Conservation (phyloP, 1,284 basidiomycete genomes). For the Puccinia brachypodii region DNA sequence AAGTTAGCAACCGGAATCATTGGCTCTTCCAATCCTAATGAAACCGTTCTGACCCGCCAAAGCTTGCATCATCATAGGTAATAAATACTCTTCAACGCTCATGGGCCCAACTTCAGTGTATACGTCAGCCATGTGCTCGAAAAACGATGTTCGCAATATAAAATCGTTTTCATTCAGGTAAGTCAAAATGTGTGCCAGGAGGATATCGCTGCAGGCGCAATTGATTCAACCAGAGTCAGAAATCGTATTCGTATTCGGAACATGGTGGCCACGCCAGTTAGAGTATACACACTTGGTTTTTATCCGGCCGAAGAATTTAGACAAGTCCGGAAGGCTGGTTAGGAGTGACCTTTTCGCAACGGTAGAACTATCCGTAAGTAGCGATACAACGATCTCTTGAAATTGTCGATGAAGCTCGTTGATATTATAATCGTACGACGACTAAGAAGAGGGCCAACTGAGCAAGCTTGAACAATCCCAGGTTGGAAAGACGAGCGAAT, state of each 20-base stretch:
- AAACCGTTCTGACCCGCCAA: slow-evolving; percentile 68
- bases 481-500: background rate
- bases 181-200: slow-evolving; percentile 96
- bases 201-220: slow-evolving; percentile 65
- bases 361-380: slow-evolving; percentile 62
- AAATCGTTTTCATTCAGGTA: slow-evolving; percentile 93
- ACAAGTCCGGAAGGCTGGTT: slow-evolving; percentile 78
- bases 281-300: slow-evolving; percentile 67
- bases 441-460: slow-evolving; percentile 52
- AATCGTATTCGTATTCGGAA: background rate
- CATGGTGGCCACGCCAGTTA: background rate
- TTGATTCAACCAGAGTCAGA: background rate
- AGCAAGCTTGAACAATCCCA: background rate
- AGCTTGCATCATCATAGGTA: slow-evolving; percentile 92
- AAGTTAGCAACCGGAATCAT: background rate
- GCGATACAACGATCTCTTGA: slow-evolving; percentile 80
- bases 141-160: slow-evolving; percentile 85
- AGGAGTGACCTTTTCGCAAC: slow-evolving; percentile 65
- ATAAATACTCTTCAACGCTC: slow-evolving; percentile 66
- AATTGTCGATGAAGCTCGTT: slow-evolving; percentile 80
- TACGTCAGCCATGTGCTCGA: slow-evolving; percentile 91
- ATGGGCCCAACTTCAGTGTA: slow-evolving; percentile 56
- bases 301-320: slow-evolving; percentile 86
- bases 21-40: background rate
- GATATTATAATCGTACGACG: slow-evolving; percentile 81